phyloP scores from a whole-genome alignment of 805 yeast genomes.

The Zygoascus ofunaensis region DNA sequence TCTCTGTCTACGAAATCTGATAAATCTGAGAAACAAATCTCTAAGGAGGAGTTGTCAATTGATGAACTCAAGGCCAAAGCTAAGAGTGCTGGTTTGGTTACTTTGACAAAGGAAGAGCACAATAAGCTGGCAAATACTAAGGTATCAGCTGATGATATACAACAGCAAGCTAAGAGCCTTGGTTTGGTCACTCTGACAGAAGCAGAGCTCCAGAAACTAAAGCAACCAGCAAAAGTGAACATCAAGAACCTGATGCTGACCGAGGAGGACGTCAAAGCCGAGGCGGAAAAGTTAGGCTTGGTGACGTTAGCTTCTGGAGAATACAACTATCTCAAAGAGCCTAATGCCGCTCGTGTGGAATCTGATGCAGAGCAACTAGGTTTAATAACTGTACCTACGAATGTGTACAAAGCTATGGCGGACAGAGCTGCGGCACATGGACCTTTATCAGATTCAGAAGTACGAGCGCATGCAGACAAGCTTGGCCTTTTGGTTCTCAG shows the following conservation, averaged over 20 bases:
- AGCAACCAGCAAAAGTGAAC: neutral
- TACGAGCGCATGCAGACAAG: neutral
- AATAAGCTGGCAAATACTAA: conserved; percentile 10
- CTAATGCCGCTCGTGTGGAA: conserved; percentile 6
- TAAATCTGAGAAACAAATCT: conserved; percentile 2
- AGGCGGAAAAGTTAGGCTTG: conserved; percentile 21
- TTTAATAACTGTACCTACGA: conserved; percentile 14
- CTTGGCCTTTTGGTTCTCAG: conserved; percentile 2
- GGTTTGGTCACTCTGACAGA: conserved; percentile 4
- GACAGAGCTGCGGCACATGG: conserved; percentile 1
- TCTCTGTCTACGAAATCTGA: conserved; percentile 4
- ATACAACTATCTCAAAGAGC: conserved; percentile 1
- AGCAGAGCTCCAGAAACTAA: conserved; percentile 3
- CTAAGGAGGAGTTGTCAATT: neutral
- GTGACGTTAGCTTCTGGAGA: conserved; percentile 21
- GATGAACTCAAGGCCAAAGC: conserved; percentile 17
- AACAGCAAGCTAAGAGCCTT: neutral
- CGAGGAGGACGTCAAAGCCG: conserved; percentile 5
- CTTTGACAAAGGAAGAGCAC: conserved; percentile 19
- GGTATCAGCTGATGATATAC: conserved; percentile 14
- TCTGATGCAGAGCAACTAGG: conserved; percentile 15
- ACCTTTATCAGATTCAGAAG: conserved; percentile 11
- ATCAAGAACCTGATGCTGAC: no score
- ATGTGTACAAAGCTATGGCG: conserved; percentile 10
- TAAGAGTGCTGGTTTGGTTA: conserved; percentile 20